Conservation (phyloP, 2,329 filamentous ascomycete species). For the Arthrobotrys conoides region DNA sequence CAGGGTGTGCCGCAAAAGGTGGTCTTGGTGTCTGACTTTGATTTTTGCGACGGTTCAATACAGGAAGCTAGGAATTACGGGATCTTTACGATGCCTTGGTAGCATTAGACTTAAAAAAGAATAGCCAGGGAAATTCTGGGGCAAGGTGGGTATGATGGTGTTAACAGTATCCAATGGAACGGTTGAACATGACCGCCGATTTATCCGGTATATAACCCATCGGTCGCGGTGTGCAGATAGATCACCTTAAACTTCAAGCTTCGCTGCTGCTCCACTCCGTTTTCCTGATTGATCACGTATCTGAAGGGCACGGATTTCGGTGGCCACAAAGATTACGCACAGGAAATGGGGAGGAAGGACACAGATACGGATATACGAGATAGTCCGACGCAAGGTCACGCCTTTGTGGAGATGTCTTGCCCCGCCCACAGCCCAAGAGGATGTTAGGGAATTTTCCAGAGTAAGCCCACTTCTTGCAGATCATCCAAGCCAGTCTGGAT, state of each 20-base stretch:
- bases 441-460: conserved; percentile 48
- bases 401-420: conserved; percentile 24
- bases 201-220: conserved; percentile 57
- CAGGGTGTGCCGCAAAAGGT: conserved; percentile 55
- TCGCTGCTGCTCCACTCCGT: conserved; percentile 11
- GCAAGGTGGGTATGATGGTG: conserved; percentile 47
- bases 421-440: conserved; percentile 39
- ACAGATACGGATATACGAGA: conserved; percentile 56
- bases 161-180: conserved; percentile 37
- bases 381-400: conserved; percentile 45
- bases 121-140: conserved; percentile 50
- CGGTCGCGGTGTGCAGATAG: conserved; percentile 34
- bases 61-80: conserved; percentile 60
- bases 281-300: conserved; percentile 22
- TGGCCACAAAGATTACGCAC: conserved; percentile 13
- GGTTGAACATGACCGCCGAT: conserved; percentile 37
- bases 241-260: conserved; percentile 19
- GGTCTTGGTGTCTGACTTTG: conserved; percentile 59
- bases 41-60: conserved; percentile 54
- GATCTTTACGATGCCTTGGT: conserved; percentile 43
- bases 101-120: conserved; percentile 42
- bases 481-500: conserved; percentile 33
- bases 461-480: conserved; percentile 42
- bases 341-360: conserved; percentile 40
- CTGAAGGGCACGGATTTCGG: conserved; percentile 39